A percentile compares a stretch with the other conserved stretches of the same genome.
Conservation (phyloP, 345 rosid species). For the Eucalyptus marginata region DNA sequence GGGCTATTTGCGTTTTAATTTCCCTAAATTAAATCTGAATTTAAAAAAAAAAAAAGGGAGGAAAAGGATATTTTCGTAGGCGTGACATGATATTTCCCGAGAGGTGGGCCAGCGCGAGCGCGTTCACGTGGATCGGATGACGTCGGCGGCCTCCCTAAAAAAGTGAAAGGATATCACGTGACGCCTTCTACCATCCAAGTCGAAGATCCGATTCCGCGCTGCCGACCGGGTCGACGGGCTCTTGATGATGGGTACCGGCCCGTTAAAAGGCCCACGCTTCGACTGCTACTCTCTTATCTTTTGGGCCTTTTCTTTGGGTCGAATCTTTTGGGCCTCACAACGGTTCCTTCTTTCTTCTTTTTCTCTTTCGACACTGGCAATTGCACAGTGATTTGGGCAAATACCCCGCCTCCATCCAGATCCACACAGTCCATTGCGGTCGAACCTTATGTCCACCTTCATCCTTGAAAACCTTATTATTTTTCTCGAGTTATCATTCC, state of each 20-base stretch:
- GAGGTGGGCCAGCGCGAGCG: background rate
- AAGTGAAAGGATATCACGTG: background rate
- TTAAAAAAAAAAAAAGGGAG: background rate
- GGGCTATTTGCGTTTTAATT: too few species aligned
- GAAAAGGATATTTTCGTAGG: background rate
- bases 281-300: background rate
- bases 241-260: background rate
- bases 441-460: background rate
- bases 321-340: background rate
- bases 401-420: background rate
- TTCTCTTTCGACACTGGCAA: background rate
- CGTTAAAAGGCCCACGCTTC: background rate
- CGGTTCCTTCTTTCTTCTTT: too few species aligned
- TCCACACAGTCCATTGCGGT: background rate
- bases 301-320: background rate
- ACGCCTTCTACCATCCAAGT: background rate
- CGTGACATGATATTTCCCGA: background rate
- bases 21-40: background rate
- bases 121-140: background rate
- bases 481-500: background rate
- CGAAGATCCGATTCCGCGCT: background rate
- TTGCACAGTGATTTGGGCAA: background rate
- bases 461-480: background rate
- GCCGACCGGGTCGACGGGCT: background rate
- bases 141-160: background rate